Evolutionary conservation across 257 asterid genomes (phyloP).

Genomic region (Anisodus tanguticus): DNA sequence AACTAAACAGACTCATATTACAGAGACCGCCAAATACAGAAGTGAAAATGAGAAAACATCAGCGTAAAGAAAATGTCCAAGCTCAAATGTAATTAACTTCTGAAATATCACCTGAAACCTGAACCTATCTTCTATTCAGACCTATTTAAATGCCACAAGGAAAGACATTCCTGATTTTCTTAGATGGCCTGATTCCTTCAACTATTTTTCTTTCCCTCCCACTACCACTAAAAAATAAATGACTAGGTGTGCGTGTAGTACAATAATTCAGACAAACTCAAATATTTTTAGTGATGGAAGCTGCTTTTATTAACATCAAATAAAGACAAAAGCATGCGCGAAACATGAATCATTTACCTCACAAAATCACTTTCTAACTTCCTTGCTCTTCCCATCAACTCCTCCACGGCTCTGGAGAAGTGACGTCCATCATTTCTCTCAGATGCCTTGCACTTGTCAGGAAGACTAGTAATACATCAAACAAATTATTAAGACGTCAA

Average conservation of each 20-base stretch:
- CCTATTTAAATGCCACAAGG: slow-evolving; percentile 10
- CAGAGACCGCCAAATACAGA: slow-evolving; percentile 1
- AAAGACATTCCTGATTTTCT: background rate
- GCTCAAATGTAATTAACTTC: background rate
- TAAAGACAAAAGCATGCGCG: background rate
- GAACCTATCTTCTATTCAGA: slow-evolving; percentile 5
- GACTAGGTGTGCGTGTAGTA: background rate
- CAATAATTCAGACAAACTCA: background rate
- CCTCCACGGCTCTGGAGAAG: slow-evolving; percentile 45
- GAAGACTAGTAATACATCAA: slow-evolving; percentile 41
- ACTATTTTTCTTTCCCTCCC: slow-evolving; percentile 12
- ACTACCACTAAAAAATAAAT: background rate
- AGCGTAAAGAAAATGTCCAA: background rate
- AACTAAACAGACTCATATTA: background rate
- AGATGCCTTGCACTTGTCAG: slow-evolving; percentile 39
- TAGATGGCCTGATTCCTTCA: background rate
- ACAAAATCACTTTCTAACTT: slow-evolving; percentile 65
- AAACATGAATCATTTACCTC: slow-evolving; percentile 53
- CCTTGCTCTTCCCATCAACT: slow-evolving; percentile 55
- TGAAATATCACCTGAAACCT: background rate
- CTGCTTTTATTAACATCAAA: slow-evolving; percentile 3
- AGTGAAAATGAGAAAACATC: background rate
- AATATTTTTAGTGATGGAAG: background rate
- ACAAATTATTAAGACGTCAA: background rate
- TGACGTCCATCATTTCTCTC: slow-evolving; percentile 45